Percentiles rank a stretch among this genome's conserved stretches.
Conservation (phyloP, 257 asterid genomes). For the Gentiana macrophylla region DNA sequence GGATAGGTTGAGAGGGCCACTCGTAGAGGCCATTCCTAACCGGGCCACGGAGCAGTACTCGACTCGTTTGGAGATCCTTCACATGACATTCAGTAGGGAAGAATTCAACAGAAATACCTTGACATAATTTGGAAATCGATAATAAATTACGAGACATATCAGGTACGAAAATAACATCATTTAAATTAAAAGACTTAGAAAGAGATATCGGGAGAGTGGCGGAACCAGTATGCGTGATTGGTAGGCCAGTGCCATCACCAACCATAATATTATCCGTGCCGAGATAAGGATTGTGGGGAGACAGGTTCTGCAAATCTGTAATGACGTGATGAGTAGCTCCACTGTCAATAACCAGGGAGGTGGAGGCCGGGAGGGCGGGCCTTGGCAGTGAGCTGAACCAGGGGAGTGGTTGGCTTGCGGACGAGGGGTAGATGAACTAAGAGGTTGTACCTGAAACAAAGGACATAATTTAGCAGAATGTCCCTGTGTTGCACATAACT, state of each 20-base stretch:
- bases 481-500: no score
- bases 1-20: background rate
- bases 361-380: no score
- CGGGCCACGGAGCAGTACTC: background rate
- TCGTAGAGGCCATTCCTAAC: background rate
- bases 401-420: no score
- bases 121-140: background rate
- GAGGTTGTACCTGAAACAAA: no score
- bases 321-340: slow-evolving; percentile 6
- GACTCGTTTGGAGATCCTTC: slow-evolving; percentile 4
- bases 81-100: background rate
- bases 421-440: no score
- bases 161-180: slow-evolving; percentile 3
- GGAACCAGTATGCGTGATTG: background rate
- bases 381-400: no score
- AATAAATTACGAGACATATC: background rate
- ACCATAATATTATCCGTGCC: background rate
- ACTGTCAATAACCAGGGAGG: slow-evolving; percentile 3
- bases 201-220: background rate
- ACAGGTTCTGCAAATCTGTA: background rate
- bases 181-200: background rate
- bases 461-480: no score
- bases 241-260: background rate
- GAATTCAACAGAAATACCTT: background rate
- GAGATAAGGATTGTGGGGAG: background rate